Percentiles rank a stretch among this genome's conserved stretches.
phyloP scores from a whole-genome alignment of 805 yeast genomes.

The Starmerella floris region DNA sequence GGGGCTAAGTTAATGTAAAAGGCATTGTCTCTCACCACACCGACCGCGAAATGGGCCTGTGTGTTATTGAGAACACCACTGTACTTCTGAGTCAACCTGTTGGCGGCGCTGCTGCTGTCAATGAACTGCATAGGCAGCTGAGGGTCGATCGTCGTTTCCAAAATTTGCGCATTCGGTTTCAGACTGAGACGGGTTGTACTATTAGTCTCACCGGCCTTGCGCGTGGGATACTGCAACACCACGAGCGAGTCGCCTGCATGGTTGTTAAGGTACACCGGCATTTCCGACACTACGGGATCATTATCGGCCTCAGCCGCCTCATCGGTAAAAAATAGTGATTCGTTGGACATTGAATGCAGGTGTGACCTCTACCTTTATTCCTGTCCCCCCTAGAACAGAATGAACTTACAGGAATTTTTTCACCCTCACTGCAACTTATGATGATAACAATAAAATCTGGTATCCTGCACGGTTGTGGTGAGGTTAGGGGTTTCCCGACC shows the following conservation, averaged over 20 bases:
- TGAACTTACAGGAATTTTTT: too few relatives aligned
- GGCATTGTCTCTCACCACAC: conserved; percentile 29
- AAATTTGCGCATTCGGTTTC: conserved; percentile 47
- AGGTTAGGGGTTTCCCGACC: too few relatives aligned
- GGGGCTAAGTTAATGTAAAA: conserved; percentile 54
- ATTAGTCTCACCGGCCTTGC: conserved; percentile 20
- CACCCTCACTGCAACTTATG: too few relatives aligned
- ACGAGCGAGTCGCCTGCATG: conserved; percentile 27
- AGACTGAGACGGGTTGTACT: conserved; percentile 30
- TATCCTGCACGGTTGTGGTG: too few relatives aligned
- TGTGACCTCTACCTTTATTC: too few relatives aligned
- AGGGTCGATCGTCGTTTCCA: conserved; percentile 68
- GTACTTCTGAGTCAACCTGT: conserved; percentile 38
- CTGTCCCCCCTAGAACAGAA: too few relatives aligned
- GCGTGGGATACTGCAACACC: conserved; percentile 50
- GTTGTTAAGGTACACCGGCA: conserved; percentile 40
- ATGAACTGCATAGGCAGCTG: conserved; percentile 49
- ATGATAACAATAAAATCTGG: too few relatives aligned
- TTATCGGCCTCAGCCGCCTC: conserved; percentile 24
- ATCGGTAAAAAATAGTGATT: conserved; percentile 17
- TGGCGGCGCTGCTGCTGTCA: conserved; percentile 31
- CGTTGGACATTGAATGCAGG: conserved; percentile 31
- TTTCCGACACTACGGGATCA: conserved; percentile 49
- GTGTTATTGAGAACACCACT: conserved; percentile 47
- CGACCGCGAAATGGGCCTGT: conserved; percentile 28